phyloP scores from a whole-genome alignment of 495 filamentous ascomycete genomes.

The Podospora tetraspora region DNA sequence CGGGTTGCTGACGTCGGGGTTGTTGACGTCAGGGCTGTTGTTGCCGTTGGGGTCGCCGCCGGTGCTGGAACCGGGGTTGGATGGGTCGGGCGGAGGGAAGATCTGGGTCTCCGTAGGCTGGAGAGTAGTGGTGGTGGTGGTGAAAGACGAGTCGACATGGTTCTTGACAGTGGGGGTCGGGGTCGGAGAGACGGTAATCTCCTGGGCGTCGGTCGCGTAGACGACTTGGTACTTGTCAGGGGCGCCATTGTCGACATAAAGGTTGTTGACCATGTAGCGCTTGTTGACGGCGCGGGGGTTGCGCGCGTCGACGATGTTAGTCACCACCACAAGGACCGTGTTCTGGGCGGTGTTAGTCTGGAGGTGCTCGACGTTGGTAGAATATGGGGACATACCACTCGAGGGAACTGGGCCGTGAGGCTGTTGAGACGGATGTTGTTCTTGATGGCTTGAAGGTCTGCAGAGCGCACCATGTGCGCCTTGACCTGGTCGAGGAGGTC shows the following conservation, averaged over 20 bases:
- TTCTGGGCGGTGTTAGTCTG: slow-evolving; percentile 21
- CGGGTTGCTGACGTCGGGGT: background rate
- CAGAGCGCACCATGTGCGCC: slow-evolving; percentile 29
- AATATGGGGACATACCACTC: slow-evolving; percentile 27
- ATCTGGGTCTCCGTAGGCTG: background rate
- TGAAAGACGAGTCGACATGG: background rate
- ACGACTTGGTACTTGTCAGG: slow-evolving; percentile 29
- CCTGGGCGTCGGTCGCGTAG: slow-evolving; percentile 30
- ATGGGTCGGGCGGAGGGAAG: background rate
- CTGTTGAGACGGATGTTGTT: slow-evolving; percentile 37
- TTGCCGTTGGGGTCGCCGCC: background rate
- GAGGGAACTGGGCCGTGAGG: slow-evolving; percentile 30
- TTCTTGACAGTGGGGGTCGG: slow-evolving; percentile 10
- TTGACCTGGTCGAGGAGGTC: slow-evolving; percentile 32
- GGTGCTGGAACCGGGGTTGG: background rate
- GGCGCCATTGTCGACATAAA: slow-evolving; percentile 31
- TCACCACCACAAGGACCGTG: slow-evolving; percentile 32
- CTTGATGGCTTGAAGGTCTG: slow-evolving; percentile 33
- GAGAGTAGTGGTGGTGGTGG: background rate
- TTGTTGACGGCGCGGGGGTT: slow-evolving; percentile 22
- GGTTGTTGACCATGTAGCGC: slow-evolving; percentile 34
- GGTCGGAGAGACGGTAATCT: slow-evolving; percentile 31
- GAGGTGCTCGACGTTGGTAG: background rate
- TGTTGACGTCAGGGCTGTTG: background rate
- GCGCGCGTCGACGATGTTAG: slow-evolving; percentile 31